phyloP scores from a whole-genome alignment of 2,329 filamentous ascomycete genomes.

The Chaetomiaceae sp. region DNA sequence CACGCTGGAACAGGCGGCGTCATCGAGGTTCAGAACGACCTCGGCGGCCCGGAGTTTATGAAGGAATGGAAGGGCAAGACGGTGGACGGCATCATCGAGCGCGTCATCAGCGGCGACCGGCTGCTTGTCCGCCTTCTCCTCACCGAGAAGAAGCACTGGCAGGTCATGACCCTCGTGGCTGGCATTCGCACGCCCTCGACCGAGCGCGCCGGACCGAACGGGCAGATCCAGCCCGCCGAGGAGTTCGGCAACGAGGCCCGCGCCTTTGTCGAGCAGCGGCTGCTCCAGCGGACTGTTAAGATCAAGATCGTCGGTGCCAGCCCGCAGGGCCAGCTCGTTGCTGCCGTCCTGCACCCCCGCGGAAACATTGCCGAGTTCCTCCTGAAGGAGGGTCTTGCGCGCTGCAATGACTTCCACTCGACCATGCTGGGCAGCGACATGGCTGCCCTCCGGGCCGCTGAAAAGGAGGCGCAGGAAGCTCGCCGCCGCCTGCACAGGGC shows the following conservation, averaged over 20 bases:
- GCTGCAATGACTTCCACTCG: constrained; percentile 94
- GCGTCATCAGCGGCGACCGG: constrained; percentile 86
- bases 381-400: constrained; percentile 80
- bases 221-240: constrained; percentile 78
- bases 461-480: constrained; percentile 75
- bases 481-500: constrained; percentile 78
- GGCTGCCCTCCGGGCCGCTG: constrained; percentile 77
- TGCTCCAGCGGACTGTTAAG: constrained; percentile 82
- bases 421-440: constrained; percentile 87
- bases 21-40: constrained; percentile 77
- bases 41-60: constrained; percentile 73
- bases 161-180: constrained; percentile 84
- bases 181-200: constrained; percentile 88
- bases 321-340: constrained; percentile 88
- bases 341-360: constrained; percentile 77
- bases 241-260: constrained; percentile 87
- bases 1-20: constrained; percentile 64
- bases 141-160: constrained; percentile 76
- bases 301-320: constrained; percentile 81
- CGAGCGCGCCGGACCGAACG: constrained; percentile 74
- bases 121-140: constrained; percentile 78
- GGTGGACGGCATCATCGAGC: constrained; percentile 82
- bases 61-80: constrained; percentile 81
- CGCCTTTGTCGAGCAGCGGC: constrained; percentile 76
- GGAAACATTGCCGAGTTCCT: constrained; percentile 92